These are phyloP conservation scores for Chrysoporthe deuterocubensis DNA, from an alignment of 2,329 filamentous ascomycete genomes.

Conservation along the genomic window DNA sequence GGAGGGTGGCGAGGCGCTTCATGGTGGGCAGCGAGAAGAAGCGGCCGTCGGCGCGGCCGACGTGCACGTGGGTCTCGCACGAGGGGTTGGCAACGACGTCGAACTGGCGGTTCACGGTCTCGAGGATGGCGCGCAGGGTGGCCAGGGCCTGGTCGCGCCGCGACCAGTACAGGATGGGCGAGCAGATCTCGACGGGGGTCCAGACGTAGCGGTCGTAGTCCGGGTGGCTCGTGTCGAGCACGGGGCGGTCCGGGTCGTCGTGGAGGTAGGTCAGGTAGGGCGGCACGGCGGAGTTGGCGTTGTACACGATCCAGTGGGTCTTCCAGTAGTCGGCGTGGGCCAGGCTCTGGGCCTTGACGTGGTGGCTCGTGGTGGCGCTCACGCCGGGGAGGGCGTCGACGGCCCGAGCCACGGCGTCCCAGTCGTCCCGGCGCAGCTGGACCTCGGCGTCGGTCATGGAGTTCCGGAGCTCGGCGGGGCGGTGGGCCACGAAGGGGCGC, in stretches of 20 bases:
- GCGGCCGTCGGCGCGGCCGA: constrained; percentile 41
- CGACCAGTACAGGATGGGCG: constrained; percentile 39
- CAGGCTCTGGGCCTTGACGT: constrained; percentile 32
- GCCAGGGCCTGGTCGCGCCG: constrained; percentile 28
- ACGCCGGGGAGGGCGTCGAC: constrained; percentile 26
- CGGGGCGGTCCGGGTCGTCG: constrained; percentile 18
- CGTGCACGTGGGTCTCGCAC: constrained; percentile 46
- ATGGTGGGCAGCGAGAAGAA: constrained; percentile 40
- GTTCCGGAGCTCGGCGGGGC: constrained; percentile 12
- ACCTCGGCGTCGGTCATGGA: constrained; percentile 27
- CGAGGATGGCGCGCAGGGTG: constrained; percentile 35
- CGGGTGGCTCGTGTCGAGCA: constrained; percentile 17
- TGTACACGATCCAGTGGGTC: constrained; percentile 46
- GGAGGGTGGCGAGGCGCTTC: constrained; percentile 40
- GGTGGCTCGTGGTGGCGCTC: constrained; percentile 36
- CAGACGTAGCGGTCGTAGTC: constrained; percentile 36
- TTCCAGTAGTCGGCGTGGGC: constrained; percentile 41
- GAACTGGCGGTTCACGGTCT: constrained; percentile 32
- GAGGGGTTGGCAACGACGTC: constrained; percentile 41
- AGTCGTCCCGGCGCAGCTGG: constrained; percentile 18
- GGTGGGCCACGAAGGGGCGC: constrained; percentile 25
- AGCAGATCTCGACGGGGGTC: constrained; percentile 44
- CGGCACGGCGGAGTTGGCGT: constrained; percentile 44
- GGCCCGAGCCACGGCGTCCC: constrained; percentile 19
- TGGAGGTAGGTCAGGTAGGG: constrained; percentile 33